Conservation (phyloP, 768 basidiomycete genomes). For the Lactifluus echinatus region DNA sequence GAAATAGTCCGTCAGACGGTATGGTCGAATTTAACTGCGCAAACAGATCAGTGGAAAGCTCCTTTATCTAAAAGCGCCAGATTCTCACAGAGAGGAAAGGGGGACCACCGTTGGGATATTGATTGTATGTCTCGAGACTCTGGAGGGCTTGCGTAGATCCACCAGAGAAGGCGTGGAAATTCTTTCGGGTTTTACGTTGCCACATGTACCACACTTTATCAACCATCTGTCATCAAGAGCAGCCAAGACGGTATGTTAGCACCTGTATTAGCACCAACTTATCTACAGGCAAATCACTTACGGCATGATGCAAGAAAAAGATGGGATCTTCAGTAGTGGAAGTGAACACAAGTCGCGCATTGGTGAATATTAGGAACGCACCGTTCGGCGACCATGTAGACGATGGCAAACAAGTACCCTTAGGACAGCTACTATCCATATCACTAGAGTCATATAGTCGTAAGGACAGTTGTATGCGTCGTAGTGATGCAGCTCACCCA, state of each 20-base stretch:
- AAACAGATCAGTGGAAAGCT: neutral
- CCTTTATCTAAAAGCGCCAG: neutral
- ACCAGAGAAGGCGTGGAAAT: constrained; percentile 26
- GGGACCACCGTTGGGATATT: constrained; percentile 25
- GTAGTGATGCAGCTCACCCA: constrained; percentile 21
- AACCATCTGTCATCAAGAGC: constrained; percentile 26
- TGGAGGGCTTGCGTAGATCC: constrained; percentile 26
- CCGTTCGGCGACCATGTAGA: constrained; percentile 30
- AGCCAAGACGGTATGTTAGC: neutral
- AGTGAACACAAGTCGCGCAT: neutral
- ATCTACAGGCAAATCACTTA: constrained; percentile 12
- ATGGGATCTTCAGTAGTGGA: constrained; percentile 28
- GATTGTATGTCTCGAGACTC: constrained; percentile 18
- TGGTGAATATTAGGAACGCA: neutral
- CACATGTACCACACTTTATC: constrained; percentile 33
- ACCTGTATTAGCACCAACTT: too few relatives aligned
- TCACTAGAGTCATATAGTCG: constrained; percentile 22
- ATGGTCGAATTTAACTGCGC: constrained; percentile 25
- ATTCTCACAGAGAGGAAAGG: constrained; percentile 23
- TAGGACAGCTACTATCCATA: constrained; percentile 25
- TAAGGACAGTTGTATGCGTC: neutral
- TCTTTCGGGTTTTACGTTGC: constrained; percentile 25
- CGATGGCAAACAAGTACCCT: constrained; percentile 23
- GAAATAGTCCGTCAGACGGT: constrained; percentile 25
- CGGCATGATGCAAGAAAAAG: constrained; percentile 31